A percentile compares a stretch with the other conserved stretches of the same genome.
phyloP scores from a whole-genome alignment of 2,329 filamentous ascomycete genomes.

The Cercospora sesami region DNA sequence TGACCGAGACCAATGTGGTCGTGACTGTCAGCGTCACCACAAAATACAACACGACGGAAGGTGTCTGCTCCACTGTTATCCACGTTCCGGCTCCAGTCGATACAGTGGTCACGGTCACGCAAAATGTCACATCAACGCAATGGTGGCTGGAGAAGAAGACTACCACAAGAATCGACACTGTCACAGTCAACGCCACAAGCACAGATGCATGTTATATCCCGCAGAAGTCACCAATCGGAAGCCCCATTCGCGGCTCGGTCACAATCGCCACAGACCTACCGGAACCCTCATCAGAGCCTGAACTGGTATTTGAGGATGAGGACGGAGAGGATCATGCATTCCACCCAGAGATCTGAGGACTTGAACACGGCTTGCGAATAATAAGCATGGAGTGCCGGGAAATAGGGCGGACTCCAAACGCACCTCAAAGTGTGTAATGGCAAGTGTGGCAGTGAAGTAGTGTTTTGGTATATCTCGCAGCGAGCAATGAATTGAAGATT shows the following conservation, averaged over 20 bases:
- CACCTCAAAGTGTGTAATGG: neutral
- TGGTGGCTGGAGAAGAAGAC: neutral
- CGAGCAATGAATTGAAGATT: neutral
- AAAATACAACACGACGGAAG: neutral
- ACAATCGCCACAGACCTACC: no score
- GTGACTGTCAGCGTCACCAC: slow-evolving; percentile 1
- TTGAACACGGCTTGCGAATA: no score
- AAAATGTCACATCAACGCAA: slow-evolving; percentile 1
- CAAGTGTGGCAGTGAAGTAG: neutral
- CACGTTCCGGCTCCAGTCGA: neutral
- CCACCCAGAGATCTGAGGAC: no score
- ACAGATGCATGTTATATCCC: neutral
- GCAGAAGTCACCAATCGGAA: neutral
- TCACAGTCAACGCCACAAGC: neutral
- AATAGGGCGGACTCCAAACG: neutral
- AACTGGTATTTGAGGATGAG: no score
- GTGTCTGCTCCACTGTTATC: neutral
- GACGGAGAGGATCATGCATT: no score
- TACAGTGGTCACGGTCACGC: neutral
- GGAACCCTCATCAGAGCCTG: no score
- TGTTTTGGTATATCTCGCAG: neutral
- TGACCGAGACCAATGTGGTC: neutral
- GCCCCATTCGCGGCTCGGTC: neutral
- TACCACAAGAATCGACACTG: neutral
- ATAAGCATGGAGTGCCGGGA: neutral